These are phyloP conservation scores for Omphalotus guepiniiformis DNA, from an alignment of 768 basidiomycete species.

Conservation along the genomic window DNA sequence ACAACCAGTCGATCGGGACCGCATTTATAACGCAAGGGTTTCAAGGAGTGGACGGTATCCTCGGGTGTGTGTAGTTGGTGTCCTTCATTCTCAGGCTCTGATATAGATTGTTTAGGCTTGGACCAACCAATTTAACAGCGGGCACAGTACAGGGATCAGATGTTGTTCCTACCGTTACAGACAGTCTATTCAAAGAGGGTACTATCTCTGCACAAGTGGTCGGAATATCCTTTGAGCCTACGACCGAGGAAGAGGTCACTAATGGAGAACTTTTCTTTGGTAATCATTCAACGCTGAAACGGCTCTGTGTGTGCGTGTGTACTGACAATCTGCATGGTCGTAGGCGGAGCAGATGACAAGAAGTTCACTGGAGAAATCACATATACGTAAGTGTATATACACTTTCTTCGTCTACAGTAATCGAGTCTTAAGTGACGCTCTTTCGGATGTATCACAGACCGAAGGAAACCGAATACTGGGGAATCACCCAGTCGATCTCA, in stretches of 20 bases:
- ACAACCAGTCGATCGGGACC: conserved; percentile 46
- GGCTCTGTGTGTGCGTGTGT: conserved; percentile 13
- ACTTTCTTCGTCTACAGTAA: too few species aligned
- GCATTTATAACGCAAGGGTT: conserved; percentile 39
- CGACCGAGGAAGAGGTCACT: conserved; percentile 23
- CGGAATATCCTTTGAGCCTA: conserved; percentile 44
- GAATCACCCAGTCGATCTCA: conserved; percentile 51
- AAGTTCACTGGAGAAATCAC: conserved; percentile 42
- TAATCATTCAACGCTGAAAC: conserved; percentile 19
- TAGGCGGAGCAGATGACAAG: conserved; percentile 41
- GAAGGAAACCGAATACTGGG: conserved; percentile 47
- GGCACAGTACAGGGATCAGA: conserved; percentile 35
- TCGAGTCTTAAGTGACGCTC: too few species aligned
- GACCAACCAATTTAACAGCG: conserved; percentile 45
- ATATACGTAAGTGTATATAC: too few species aligned
- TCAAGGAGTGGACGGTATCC: conserved; percentile 45
- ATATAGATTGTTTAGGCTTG: conserved; percentile 30
- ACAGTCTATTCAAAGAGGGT: conserved; percentile 48
- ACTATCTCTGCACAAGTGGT: conserved; percentile 40
- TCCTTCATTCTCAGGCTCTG: background rate
- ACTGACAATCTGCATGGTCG: too few species aligned
- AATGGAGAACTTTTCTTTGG: conserved; percentile 59
- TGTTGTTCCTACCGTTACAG: conserved; percentile 51
- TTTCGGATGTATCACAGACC: background rate
- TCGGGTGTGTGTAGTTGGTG: conserved; percentile 30